These are phyloP conservation scores for Cnidoscolus chayamansa DNA, from an alignment of 441 rosid species.

Conservation along the genomic window DNA sequence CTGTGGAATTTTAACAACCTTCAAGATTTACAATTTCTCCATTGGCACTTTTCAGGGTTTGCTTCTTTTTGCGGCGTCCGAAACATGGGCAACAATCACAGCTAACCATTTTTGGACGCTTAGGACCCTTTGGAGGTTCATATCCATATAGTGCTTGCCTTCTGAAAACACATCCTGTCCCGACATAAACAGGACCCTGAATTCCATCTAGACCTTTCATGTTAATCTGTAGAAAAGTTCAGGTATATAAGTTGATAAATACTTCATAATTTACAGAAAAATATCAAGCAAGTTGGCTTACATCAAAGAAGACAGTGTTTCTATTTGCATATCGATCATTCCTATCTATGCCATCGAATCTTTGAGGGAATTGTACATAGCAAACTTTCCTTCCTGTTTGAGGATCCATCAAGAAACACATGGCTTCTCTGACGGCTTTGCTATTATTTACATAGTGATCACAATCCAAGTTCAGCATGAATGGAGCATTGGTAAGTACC, in stretches of 20 bases:
- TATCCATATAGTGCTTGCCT: slow-evolving; percentile 56
- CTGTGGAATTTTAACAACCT: slow-evolving; percentile 21
- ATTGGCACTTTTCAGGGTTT: slow-evolving; percentile 42
- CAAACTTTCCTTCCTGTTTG: too few relatives aligned
- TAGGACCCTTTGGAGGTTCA: slow-evolving; percentile 55
- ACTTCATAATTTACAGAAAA: not conserved
- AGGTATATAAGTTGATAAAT: slow-evolving; percentile 8
- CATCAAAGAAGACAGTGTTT: too few relatives aligned
- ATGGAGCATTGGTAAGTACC: slow-evolving; percentile 86
- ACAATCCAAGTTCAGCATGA: slow-evolving; percentile 33
- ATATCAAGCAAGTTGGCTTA: slow-evolving; percentile 38
- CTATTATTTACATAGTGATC: too few relatives aligned
- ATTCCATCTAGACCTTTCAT: slow-evolving; percentile 96
- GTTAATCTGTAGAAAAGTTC: slow-evolving; percentile 59
- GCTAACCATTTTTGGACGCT: slow-evolving; percentile 88
- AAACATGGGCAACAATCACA: slow-evolving; percentile 96
- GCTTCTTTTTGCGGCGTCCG: slow-evolving; percentile 67
- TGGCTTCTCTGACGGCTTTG: too few relatives aligned
- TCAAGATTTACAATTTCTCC: slow-evolving; percentile 49
- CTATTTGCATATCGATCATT: too few relatives aligned
- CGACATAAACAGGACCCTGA: slow-evolving; percentile 92
- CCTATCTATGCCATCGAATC: too few relatives aligned
- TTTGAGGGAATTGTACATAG: too few relatives aligned
- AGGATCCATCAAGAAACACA: too few relatives aligned
- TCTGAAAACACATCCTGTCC: slow-evolving; percentile 58